phyloP scores from a whole-genome alignment of 768 basidiomycete genomes.

The Lepiota venenata region DNA sequence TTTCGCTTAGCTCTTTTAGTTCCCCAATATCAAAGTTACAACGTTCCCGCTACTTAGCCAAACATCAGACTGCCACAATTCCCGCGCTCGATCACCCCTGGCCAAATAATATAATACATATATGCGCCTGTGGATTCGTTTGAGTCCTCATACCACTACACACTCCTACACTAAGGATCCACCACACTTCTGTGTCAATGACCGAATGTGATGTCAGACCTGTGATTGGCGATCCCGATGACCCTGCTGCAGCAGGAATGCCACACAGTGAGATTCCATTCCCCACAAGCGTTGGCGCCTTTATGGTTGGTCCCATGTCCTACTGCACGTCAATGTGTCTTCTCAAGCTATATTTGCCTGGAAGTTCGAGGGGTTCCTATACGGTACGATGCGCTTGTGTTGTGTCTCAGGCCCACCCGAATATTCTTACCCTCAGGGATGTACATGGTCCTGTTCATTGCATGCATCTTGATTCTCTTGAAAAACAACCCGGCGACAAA shows the following conservation, averaged over 20 bases:
- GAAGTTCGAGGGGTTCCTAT: slow-evolving; percentile 4
- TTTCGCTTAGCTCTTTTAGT: too few relatives aligned
- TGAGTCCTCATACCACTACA: too few relatives aligned
- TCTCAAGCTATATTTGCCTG: too few relatives aligned
- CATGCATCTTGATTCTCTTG: slow-evolving; percentile 29
- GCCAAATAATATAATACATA: too few relatives aligned
- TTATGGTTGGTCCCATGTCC: neutral
- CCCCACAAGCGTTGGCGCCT: neutral
- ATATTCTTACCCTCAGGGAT: slow-evolving; percentile 21
- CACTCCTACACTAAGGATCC: too few relatives aligned
- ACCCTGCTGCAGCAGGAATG: neutral
- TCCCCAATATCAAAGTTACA: too few relatives aligned
- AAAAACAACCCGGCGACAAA: slow-evolving; percentile 19
- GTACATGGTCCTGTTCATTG: slow-evolving; percentile 32
- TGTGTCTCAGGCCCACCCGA: neutral
- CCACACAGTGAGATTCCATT: neutral
- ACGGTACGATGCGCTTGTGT: neutral
- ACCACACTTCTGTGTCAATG: neutral
- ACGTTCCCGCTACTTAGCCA: too few relatives aligned
- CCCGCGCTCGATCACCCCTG: too few relatives aligned
- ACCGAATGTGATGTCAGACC: neutral
- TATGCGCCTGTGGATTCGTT: too few relatives aligned
- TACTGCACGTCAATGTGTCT: neutral
- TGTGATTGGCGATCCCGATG: neutral
- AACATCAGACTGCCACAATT: too few relatives aligned